Conservation (phyloP, 331 rosid genomes). For the Pyracantha coccinea region DNA sequence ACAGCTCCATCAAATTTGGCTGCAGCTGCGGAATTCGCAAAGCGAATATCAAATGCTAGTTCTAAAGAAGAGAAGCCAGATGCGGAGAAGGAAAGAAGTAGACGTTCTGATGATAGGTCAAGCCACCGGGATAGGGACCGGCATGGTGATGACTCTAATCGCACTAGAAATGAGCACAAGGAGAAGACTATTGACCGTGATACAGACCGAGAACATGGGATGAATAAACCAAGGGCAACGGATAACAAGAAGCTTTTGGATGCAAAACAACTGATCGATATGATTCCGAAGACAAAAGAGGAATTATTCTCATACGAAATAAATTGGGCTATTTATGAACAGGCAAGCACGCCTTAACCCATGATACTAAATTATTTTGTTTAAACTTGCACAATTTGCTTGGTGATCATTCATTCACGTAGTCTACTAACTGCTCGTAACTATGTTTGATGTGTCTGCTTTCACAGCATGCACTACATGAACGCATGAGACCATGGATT, state of each 20-base stretch:
- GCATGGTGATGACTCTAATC: conserved; percentile 53
- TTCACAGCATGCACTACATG: conserved; percentile 76
- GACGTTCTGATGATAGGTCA: conserved; percentile 65
- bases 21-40: conserved; percentile 97
- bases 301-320: conserved; percentile 88
- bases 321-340: conserved; percentile 85
- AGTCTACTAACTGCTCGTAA: background rate
- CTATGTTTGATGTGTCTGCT: background rate
- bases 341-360: conserved; percentile 36
- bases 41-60: conserved; percentile 67
- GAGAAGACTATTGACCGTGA: conserved; percentile 45
- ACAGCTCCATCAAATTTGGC: conserved; percentile 75
- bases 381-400: conserved; percentile 2
- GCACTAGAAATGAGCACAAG: conserved; percentile 60
- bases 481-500: conserved; percentile 98
- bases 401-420: background rate
- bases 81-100: conserved; percentile 71
- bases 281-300: conserved; percentile 97
- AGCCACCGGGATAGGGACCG: conserved; percentile 69
- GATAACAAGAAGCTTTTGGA: conserved; percentile 77
- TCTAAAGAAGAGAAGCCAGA: conserved; percentile 73
- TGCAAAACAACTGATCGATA: conserved; percentile 92
- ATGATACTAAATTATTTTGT: background rate
- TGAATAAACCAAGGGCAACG: conserved; percentile 51
- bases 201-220: conserved; percentile 60